phyloP scores from a whole-genome alignment of 1,139 yeast genomes.

The Debaryomyces sp. region DNA sequence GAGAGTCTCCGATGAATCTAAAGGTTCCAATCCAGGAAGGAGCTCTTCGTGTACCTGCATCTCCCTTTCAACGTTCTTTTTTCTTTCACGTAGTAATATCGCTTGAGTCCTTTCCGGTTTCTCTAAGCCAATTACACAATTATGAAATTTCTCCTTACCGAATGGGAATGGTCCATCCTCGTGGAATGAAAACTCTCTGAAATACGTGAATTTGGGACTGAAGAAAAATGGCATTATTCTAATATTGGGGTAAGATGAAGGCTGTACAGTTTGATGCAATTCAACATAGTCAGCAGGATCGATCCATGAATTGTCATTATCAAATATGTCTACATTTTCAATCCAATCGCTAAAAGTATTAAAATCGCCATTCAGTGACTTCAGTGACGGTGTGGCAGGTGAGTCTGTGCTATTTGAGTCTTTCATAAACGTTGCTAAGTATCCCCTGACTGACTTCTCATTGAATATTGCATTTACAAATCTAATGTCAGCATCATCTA shows the following conservation, averaged over 20 bases:
- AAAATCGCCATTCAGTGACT: conserved; percentile 1
- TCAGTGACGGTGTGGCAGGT: background rate
- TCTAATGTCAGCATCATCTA: conserved; percentile 71
- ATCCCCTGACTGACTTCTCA: conserved; percentile 53
- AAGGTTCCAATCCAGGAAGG: conserved; percentile 11
- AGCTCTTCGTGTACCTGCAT: conserved; percentile 35
- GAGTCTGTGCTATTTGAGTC: conserved; percentile 19
- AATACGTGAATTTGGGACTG: conserved; percentile 77
- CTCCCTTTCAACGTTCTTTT: conserved; percentile 47
- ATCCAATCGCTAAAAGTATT: conserved; percentile 21
- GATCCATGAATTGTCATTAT: conserved; percentile 66
- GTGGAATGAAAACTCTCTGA: conserved; percentile 58
- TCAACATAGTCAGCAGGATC: conserved; percentile 84
- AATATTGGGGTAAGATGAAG: conserved; percentile 57
- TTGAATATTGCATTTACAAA: conserved; percentile 68
- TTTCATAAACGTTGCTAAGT: conserved; percentile 48
- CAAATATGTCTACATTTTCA: conserved; percentile 37
- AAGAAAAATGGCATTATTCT: conserved; percentile 64
- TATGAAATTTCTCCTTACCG: conserved; percentile 62
- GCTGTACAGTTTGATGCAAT: conserved; percentile 54
- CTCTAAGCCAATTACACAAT: conserved; percentile 62
- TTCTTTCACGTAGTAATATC: conserved; percentile 41
- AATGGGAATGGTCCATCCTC: conserved; percentile 62
- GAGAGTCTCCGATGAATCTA: conserved; percentile 3
- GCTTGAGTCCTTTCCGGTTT: conserved; percentile 59